Percentiles rank a stretch among this genome's conserved stretches.
Conservation (phyloP, 441 rosid species). For the Gossypium gossypioides region DNA sequence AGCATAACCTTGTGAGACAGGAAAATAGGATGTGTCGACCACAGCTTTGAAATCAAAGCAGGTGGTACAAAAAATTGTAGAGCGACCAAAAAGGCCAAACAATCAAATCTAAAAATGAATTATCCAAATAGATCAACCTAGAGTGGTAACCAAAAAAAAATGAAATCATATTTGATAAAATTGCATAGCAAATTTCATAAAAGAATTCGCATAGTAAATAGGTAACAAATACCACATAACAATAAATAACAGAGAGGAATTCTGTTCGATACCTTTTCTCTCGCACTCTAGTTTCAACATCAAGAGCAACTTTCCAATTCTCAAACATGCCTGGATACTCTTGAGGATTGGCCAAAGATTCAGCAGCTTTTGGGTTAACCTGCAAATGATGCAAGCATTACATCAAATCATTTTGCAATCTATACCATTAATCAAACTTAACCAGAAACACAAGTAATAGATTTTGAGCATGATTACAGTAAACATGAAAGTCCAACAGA, state of each 20-base stretch:
- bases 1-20: neutral
- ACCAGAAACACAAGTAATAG: neutral
- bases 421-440: neutral
- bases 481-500: neutral
- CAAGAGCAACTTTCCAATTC: slow-evolving; percentile 85
- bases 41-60: neutral
- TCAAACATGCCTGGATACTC: slow-evolving; percentile 93
- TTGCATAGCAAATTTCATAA: neutral
- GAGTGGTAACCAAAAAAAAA: neutral
- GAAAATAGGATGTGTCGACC: neutral
- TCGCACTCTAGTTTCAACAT: slow-evolving; percentile 62
- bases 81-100: slow-evolving; percentile 3
- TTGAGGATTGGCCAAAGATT: slow-evolving; percentile 92
- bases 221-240: neutral
- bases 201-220: slow-evolving; percentile 7
- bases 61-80: neutral
- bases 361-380: slow-evolving; percentile 97
- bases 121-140: neutral
- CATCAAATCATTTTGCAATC: neutral
- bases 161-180: slow-evolving; percentile 17
- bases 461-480: neutral
- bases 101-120: neutral
- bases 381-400: slow-evolving; percentile 24
- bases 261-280: slow-evolving; percentile 52
- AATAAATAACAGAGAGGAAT: neutral